Evolutionary conservation across 176 grass and related monocot species (phyloP).

Genomic region (Bothriochloa decipiens): DNA sequence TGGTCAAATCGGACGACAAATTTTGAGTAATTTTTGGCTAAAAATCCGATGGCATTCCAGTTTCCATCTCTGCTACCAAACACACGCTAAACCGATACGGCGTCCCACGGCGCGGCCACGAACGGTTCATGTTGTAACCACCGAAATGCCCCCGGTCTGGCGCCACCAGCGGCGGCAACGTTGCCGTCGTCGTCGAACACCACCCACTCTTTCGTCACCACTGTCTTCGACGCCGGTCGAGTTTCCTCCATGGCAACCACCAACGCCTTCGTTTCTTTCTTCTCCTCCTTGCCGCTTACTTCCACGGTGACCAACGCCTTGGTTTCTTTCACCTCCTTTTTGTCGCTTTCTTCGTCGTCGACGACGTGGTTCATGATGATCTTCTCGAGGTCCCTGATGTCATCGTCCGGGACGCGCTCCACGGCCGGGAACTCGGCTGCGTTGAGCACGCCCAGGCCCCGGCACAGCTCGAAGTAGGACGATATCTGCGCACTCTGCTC

Average conservation of each 20-base stretch:
- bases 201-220: constrained; percentile 73
- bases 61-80: neutral
- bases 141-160: constrained; percentile 27
- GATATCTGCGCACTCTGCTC: constrained; percentile 67
- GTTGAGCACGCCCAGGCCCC: constrained; percentile 63
- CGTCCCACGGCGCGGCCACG: neutral
- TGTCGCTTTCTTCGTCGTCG: constrained; percentile 5
- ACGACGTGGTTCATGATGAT: constrained; percentile 60
- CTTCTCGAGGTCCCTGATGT: constrained; percentile 80
- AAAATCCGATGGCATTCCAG: neutral
- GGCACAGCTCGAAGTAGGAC: constrained; percentile 78
- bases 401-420: constrained; percentile 72
- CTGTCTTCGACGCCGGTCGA: constrained; percentile 35
- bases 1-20: neutral
- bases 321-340: neutral
- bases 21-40: neutral
- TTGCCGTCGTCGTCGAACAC: constrained; percentile 70
- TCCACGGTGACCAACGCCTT: neutral
- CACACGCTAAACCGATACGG: neutral
- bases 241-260: constrained; percentile 25
- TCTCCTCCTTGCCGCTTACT: neutral
- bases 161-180: neutral
- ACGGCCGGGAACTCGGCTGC: constrained; percentile 66
- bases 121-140: constrained; percentile 55
- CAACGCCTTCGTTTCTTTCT: constrained; percentile 39